phyloP scores from a whole-genome alignment of 2,329 filamentous ascomycete genomes.

The Pseudocercospora ulei region DNA sequence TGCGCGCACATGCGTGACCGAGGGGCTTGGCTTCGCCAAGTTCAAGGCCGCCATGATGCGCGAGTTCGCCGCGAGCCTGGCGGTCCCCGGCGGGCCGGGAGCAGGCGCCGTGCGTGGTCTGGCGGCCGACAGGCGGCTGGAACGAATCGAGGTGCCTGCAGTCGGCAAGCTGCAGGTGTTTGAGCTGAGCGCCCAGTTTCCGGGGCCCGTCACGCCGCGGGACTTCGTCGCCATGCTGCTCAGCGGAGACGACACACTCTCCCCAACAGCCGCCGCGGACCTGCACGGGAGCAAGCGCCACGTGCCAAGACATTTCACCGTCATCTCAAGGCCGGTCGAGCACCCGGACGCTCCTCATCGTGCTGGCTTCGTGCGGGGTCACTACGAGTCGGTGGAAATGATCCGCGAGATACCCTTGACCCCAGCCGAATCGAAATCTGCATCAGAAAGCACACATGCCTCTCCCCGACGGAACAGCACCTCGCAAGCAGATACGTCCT shows the following conservation, averaged over 20 bases:
- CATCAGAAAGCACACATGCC: constrained; percentile 33
- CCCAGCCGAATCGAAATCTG: constrained; percentile 33
- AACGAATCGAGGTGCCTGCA: constrained; percentile 51
- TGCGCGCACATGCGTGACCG: constrained; percentile 70
- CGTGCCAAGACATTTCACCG: constrained; percentile 63
- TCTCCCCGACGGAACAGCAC: constrained; percentile 34
- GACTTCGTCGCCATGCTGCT: constrained; percentile 78
- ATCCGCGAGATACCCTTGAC: constrained; percentile 67
- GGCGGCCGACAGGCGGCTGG: constrained; percentile 66
- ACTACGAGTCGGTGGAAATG: constrained; percentile 85
- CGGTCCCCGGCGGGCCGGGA: constrained; percentile 58
- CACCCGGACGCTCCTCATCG: constrained; percentile 64
- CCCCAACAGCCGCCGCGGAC: constrained; percentile 37
- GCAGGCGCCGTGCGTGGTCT: constrained; percentile 73
- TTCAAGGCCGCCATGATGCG: constrained; percentile 67
- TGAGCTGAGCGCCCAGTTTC: constrained; percentile 79
- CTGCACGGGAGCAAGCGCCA: constrained; percentile 31
- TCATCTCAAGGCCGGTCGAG: constrained; percentile 73
- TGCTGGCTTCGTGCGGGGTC: constrained; percentile 66
- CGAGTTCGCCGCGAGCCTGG: constrained; percentile 72
- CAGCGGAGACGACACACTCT: constrained; percentile 50
- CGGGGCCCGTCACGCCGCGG: constrained; percentile 73
- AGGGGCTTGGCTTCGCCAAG: constrained; percentile 62
- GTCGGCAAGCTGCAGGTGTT: constrained; percentile 63
- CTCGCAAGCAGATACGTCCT: constrained; percentile 18